phyloP scores from a whole-genome alignment of 176 grass and related monocot species.

The Otatea glauca region DNA sequence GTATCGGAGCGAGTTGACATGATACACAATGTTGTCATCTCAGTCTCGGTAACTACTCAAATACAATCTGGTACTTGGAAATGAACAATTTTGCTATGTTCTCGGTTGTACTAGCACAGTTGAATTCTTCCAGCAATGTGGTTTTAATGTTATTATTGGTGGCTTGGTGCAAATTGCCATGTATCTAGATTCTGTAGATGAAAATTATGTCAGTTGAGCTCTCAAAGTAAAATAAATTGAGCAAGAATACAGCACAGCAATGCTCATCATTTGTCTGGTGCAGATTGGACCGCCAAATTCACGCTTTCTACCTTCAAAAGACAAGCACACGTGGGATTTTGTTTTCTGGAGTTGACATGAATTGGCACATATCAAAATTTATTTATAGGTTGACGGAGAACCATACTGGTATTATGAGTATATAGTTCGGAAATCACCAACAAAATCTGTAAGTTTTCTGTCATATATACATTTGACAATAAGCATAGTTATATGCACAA shows the following conservation, averaged over 20 bases:
- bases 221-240: background rate
- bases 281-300: conserved; percentile 92
- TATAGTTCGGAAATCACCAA: conserved; percentile 90
- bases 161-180: background rate
- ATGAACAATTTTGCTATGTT: background rate
- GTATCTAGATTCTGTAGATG: background rate
- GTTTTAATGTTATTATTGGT: background rate
- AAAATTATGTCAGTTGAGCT: background rate
- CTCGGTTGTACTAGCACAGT: background rate
- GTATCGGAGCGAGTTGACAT: conserved; percentile 94
- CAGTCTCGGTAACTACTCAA: conserved; percentile 80
- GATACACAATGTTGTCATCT: conserved; percentile 88
- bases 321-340: conserved; percentile 65
- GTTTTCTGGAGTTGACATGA: conserved; percentile 20
- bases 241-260: background rate
- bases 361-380: conserved; percentile 1
- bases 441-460: conserved; percentile 68
- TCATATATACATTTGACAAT: conserved; percentile 17
- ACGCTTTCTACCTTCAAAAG: conserved; percentile 72
- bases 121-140: background rate
- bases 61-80: conserved; percentile 30
- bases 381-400: conserved; percentile 74
- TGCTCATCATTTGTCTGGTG: conserved; percentile 13
- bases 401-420: conserved; percentile 99
- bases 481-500: conserved; percentile 18